These are phyloP conservation scores for Fraxinus latifolia DNA, from an alignment of 305 asterid species.

Conservation along the genomic window DNA sequence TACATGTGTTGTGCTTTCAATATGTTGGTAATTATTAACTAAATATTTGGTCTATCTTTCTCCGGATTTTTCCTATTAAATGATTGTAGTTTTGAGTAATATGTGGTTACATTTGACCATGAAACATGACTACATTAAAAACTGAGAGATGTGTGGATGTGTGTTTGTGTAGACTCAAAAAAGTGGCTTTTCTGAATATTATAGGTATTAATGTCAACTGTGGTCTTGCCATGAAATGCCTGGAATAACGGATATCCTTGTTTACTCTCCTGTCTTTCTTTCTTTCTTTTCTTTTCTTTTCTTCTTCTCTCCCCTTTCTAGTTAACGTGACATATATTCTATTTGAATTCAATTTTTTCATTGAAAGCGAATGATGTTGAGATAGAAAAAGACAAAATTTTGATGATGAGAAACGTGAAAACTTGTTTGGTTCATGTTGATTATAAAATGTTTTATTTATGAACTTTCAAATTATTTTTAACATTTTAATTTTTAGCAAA, in stretches of 20 bases:
- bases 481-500: neutral
- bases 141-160: neutral
- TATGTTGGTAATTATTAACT: neutral
- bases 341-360: neutral
- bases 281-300: neutral
- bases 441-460: neutral
- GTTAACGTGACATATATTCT: neutral
- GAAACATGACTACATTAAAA: neutral
- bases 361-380: neutral
- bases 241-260: neutral
- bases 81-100: neutral
- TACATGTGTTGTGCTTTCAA: neutral
- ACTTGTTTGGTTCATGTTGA: neutral
- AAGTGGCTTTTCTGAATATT: neutral
- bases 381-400: neutral
- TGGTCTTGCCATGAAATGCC: neutral
- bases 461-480: neutral
- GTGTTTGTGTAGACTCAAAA: neutral
- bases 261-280: neutral
- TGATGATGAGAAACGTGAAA: neutral
- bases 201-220: neutral
- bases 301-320: neutral
- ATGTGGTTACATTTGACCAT: neutral
- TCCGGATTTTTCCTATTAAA: neutral
- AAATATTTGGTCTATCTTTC: neutral